Evolutionary conservation across 805 yeast genomes (phyloP).

Genomic region (Candida hungchunana): DNA sequence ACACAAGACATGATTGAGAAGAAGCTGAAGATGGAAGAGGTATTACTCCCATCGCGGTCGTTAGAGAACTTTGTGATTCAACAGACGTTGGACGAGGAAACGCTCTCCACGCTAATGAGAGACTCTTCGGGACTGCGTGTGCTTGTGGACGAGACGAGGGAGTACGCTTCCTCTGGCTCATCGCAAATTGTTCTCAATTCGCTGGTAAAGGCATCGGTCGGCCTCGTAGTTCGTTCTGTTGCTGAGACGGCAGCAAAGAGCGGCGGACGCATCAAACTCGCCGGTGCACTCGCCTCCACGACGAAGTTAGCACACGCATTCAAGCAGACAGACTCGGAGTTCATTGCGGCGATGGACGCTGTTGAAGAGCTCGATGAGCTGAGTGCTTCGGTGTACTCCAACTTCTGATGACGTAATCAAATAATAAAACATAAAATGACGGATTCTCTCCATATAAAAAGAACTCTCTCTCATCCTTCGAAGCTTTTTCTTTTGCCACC

Average conservation of each 20-base stretch:
- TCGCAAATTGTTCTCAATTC: constrained; percentile 29
- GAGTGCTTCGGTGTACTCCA: constrained; percentile 87
- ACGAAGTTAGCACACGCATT: constrained; percentile 60
- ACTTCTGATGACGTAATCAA: constrained; percentile 44
- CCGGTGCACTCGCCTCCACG: constrained; percentile 64
- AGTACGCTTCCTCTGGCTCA: constrained; percentile 37
- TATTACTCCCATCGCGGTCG: constrained; percentile 47
- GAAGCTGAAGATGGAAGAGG: constrained; percentile 39
- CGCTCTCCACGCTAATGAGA: constrained; percentile 28
- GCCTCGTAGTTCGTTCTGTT: constrained; percentile 5
- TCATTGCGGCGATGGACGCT: constrained; percentile 39
- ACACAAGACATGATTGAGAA: constrained; percentile 35
- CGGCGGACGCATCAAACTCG: constrained; percentile 45
- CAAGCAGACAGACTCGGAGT: constrained; percentile 39
- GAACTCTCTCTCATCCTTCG: neutral
- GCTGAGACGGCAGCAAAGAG: constrained; percentile 19
- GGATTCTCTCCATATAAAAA: neutral
- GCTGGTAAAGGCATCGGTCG: constrained; percentile 32
- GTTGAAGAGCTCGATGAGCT: constrained; percentile 73
- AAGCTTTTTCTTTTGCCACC: neutral
- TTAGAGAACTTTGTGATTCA: constrained; percentile 50
- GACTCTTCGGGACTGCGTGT: constrained; percentile 30
- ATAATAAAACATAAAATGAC: neutral
- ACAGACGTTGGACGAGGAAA: constrained; percentile 45
- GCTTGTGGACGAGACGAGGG: constrained; percentile 40